Evolutionary conservation across 2,329 filamentous ascomycete species (phyloP).

Genomic region (Lachnellula willkommii): DNA sequence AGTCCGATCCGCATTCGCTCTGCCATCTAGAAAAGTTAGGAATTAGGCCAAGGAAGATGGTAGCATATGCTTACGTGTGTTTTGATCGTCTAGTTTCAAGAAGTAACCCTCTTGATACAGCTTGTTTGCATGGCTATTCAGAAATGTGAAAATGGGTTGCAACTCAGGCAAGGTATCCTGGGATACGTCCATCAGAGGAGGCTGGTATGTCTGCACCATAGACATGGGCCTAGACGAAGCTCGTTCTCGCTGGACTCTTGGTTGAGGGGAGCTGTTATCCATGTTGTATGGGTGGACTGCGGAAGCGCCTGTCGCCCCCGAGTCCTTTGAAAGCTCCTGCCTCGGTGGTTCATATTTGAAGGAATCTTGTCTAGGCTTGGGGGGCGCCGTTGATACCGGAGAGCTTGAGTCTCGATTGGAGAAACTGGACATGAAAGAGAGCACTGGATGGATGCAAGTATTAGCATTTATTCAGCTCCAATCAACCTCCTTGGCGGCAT

Average conservation of each 20-base stretch:
- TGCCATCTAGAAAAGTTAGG: slow-evolving; percentile 61
- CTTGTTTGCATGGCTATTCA: slow-evolving; percentile 95
- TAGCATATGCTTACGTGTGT: slow-evolving; percentile 63
- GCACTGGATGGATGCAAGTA: slow-evolving; percentile 47
- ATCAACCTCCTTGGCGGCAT: background rate
- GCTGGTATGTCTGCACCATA: slow-evolving; percentile 80
- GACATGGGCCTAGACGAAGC: slow-evolving; percentile 67
- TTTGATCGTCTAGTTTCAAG: slow-evolving; percentile 90
- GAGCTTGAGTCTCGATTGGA: slow-evolving; percentile 42
- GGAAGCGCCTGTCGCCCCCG: background rate
- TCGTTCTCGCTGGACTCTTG: slow-evolving; percentile 35
- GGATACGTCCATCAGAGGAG: slow-evolving; percentile 77
- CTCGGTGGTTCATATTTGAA: slow-evolving; percentile 24
- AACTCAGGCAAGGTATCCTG: slow-evolving; percentile 87
- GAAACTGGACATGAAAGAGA: slow-evolving; percentile 84
- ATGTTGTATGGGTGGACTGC: slow-evolving; percentile 14
- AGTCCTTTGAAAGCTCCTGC: slow-evolving; percentile 34
- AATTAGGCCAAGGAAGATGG: slow-evolving; percentile 4
- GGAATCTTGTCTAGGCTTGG: slow-evolving; percentile 16
- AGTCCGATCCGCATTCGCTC: slow-evolving; percentile 75
- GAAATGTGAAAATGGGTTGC: slow-evolving; percentile 85
- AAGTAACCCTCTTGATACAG: slow-evolving; percentile 98
- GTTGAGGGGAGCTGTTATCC: slow-evolving; percentile 22
- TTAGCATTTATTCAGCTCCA: slow-evolving; percentile 10
- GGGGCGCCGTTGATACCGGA: slow-evolving; percentile 28